Conservation (phyloP, 1,284 basidiomycete genomes). For the Albatrellus sp. region DNA sequence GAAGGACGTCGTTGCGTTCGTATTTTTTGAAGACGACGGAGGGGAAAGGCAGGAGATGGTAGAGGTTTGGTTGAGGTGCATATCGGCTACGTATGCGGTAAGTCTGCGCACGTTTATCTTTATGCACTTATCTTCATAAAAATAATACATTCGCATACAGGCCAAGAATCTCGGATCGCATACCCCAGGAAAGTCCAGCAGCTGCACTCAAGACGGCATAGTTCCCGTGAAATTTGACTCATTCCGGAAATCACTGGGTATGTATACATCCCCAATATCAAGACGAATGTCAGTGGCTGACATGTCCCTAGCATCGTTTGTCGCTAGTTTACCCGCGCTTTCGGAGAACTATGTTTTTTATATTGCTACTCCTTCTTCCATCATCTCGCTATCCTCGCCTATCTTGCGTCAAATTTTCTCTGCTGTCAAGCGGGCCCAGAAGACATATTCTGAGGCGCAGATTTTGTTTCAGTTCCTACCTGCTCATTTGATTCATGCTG, state of each 20-base stretch:
- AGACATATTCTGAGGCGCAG: constrained; percentile 29
- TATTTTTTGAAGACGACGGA: constrained; percentile 52
- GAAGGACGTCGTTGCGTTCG: constrained; percentile 58
- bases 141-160: constrained; percentile 23
- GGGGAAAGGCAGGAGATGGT: constrained; percentile 32
- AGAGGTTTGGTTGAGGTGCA: constrained; percentile 41
- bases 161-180: constrained; percentile 48
- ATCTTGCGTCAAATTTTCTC: constrained; percentile 53
- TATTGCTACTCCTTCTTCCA: constrained; percentile 44
- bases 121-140: neutral
- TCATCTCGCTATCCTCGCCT: constrained; percentile 46
- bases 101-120: constrained; percentile 12
- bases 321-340: constrained; percentile 29
- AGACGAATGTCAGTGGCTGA: neutral
- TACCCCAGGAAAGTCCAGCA: constrained; percentile 31
- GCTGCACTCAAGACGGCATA: constrained; percentile 39
- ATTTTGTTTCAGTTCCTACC: constrained; percentile 61
- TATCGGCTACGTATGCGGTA: constrained; percentile 48
- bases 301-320: constrained; percentile 33
- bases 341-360: constrained; percentile 47
- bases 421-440: constrained; percentile 40
- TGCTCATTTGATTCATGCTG: constrained; percentile 35
- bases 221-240: constrained; percentile 50
- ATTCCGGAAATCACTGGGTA: constrained; percentile 53
- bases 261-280: constrained; percentile 11